These are phyloP conservation scores for Westerdykella ornata DNA, from an alignment of 2,329 filamentous ascomycete genomes.

Conservation along the genomic window DNA sequence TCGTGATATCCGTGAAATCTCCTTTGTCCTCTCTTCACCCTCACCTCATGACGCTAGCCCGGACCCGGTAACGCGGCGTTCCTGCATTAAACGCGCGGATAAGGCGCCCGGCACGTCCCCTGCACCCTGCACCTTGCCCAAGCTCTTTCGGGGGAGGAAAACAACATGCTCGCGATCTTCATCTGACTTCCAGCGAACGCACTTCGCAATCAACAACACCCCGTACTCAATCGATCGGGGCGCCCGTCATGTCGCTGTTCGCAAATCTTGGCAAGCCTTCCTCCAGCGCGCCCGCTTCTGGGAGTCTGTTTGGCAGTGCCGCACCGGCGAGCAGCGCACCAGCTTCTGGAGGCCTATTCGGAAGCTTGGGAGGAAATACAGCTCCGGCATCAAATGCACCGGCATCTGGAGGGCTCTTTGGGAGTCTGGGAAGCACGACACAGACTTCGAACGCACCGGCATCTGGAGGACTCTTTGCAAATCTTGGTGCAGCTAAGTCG, in stretches of 20 bases:
- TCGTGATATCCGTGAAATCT: too few species aligned
- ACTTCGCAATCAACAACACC: constrained; percentile 22
- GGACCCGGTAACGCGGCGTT: background rate
- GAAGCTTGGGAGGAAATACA: constrained; percentile 14
- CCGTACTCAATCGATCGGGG: constrained; percentile 7
- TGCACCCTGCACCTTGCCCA: constrained; percentile 1
- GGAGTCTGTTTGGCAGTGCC: constrained; percentile 23
- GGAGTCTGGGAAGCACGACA: constrained; percentile 7
- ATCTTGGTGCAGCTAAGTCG: background rate
- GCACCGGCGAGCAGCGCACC: constrained; percentile 15
- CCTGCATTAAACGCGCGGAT: background rate
- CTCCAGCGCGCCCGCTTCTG: constrained; percentile 16
- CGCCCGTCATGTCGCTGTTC: constrained; percentile 30
- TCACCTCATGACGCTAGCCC: too few species aligned
- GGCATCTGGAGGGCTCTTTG: background rate
- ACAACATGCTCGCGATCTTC: background rate
- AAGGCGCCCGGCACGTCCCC: background rate
- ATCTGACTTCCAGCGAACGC: background rate
- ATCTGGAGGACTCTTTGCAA: constrained; percentile 10
- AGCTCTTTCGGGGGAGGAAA: background rate
- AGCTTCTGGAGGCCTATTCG: constrained; percentile 23
- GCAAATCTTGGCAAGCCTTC: constrained; percentile 28
- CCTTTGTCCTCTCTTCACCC: too few species aligned
- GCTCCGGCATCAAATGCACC: constrained; percentile 8
- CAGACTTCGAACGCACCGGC: constrained; percentile 21